Evolutionary conservation across 164 flowering plant genomes (phyloP), one percentile per base, ranked within the genome.

Genomic region (Aristolochia californica): DNA sequence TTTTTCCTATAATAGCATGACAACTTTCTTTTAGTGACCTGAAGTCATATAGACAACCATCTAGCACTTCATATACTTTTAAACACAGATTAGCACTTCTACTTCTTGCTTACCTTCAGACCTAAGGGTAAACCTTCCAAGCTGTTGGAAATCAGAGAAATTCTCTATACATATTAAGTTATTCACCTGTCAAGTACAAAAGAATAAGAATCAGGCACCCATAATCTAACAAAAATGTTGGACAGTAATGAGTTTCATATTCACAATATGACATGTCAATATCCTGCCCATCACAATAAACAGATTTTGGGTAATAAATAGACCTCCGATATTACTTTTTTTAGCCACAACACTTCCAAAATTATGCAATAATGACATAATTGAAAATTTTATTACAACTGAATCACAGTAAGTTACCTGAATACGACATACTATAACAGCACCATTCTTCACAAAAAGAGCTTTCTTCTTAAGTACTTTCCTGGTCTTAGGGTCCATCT

Each of bases 41-140:
- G 13, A 20, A 43, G n/a, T n/a, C 4, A 17, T 53, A 22, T 17
- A 60, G 44, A 62, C 11, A 58, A 15, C 11, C 7, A 13, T 14
- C 18, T 49, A 22, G 2, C 45, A 44, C 1, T 30, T 1, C 2
- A n/a, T 45, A 20, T 11, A 45, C 17, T 1, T 12, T 14, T 16
- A 1, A 43, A 16, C 18, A 13, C 43, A 26, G n/a, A n/a, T n/a
- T n/a, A n/a, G n/a, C n/a, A n/a, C n/a, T 38, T 49, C 4, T 38
- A 52, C 4, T n/a, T 28, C 40, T 43, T 58, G 53, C 28, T 65
- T 56, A 93, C 99, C 99, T 84, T 94, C 99, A 45, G 96, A 80
- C 1, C 97, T 90, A 70, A 94, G 95, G 30, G 97, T 94, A 62
- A 94, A 94, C 70, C 99, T 80, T 56, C 99, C 99, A 50, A 94